Evolutionary conservation across 345 rosid species (phyloP).

Genomic region (Aegle marmelos): DNA sequence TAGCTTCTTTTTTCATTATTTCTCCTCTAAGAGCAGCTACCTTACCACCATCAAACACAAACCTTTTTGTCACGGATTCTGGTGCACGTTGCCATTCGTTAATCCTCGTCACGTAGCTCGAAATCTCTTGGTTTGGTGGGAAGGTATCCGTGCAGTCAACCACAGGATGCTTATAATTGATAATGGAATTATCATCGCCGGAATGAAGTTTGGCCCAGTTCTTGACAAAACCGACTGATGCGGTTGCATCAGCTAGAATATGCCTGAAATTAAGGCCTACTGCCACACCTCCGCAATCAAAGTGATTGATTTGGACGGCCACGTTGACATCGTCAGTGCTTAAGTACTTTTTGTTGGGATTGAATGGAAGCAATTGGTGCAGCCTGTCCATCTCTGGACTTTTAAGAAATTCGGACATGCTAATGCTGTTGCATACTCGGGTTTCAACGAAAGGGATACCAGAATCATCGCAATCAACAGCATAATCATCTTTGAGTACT

Average conservation of each 20-base stretch:
- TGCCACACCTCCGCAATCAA: constrained; percentile 30
- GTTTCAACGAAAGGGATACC: not conserved
- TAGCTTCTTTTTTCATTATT: not conserved
- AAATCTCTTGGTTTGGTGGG: not conserved
- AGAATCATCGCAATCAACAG: not conserved
- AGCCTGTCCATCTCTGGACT: not conserved
- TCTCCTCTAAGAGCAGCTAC: not conserved
- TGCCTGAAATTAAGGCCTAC: constrained; percentile 19
- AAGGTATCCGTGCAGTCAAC: not conserved
- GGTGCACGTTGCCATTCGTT: not conserved
- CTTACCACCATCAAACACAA: not conserved
- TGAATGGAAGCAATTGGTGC: not conserved
- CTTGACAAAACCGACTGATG: constrained; percentile 7
- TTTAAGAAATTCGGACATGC: not conserved
- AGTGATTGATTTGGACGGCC: constrained; percentile 7
- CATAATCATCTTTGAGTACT: not conserved
- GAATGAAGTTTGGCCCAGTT: constrained; percentile 18
- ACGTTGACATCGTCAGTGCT: not conserved
- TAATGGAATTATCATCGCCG: not conserved
- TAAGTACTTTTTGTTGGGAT: not conserved
- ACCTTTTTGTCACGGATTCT: not conserved
- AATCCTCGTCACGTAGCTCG: not conserved
- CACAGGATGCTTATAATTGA: not conserved
- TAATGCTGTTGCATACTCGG: not conserved
- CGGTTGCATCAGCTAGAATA: constrained; percentile 24